These are phyloP conservation scores for Solanum commersonii DNA, from an alignment of 257 asterid genomes.

Conservation along the genomic window DNA sequence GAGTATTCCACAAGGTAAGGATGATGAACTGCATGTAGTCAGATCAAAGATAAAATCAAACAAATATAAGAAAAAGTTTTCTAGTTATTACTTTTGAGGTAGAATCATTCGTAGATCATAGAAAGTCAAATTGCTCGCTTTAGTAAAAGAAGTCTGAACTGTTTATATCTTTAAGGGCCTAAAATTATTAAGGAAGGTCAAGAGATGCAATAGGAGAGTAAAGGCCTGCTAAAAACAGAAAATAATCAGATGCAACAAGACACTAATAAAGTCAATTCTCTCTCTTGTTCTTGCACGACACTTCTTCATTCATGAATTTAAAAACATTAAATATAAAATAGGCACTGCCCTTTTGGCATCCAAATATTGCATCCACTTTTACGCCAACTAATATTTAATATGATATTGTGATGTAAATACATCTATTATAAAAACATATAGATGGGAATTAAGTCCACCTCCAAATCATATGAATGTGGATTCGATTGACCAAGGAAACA, in stretches of 20 bases:
- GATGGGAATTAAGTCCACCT: not conserved
- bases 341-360: not conserved
- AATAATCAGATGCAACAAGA: not conserved
- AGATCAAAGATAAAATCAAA: constrained; percentile 3
- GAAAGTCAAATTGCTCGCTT: not conserved
- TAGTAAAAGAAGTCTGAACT: not conserved
- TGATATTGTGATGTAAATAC: not conserved
- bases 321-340: too few species aligned
- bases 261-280: not conserved
- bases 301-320: too few species aligned
- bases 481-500: not conserved
- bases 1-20: constrained; percentile 93
- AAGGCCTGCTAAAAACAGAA: not conserved
- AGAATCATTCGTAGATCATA: not conserved
- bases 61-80: not conserved
- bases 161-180: not conserved
- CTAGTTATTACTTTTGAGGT: not conserved
- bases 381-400: not conserved
- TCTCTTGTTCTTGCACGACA: not conserved
- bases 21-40: constrained; percentile 78
- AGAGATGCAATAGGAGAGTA: not conserved
- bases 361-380: not conserved
- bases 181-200: not conserved
- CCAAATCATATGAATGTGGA: not conserved
- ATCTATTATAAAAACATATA: not conserved